Evolutionary conservation across 306 rosid genomes (phyloP).

Genomic region (Medicago arabica): DNA sequence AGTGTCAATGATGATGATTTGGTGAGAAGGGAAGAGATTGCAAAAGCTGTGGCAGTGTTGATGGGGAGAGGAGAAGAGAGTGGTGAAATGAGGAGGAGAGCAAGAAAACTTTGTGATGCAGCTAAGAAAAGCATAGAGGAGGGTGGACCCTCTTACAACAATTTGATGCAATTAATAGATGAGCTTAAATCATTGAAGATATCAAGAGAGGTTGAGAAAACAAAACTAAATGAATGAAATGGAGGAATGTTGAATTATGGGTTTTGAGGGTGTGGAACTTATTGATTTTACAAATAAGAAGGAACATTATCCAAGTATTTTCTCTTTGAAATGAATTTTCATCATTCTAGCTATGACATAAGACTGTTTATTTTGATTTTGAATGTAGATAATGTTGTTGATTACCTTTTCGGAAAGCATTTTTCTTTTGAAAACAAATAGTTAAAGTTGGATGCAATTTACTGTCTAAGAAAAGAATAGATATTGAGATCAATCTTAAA

Average conservation of each 20-base stretch:
- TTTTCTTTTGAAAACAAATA: too few species aligned
- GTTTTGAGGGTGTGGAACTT: not conserved
- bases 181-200: constrained; percentile 40
- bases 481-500: too few species aligned
- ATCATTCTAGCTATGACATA: not conserved
- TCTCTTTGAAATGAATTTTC: not conserved
- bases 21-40: constrained; percentile 36
- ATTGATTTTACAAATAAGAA: not conserved
- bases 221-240: not conserved
- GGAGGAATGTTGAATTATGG: not conserved
- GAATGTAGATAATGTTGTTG: not conserved
- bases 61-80: constrained; percentile 42
- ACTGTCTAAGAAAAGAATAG: too few species aligned
- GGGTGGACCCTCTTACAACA: constrained; percentile 42
- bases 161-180: constrained; percentile 35
- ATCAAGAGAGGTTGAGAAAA: constrained; percentile 18
- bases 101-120: constrained; percentile 35
- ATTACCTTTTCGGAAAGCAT: not conserved
- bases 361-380: not conserved
- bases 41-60: constrained; percentile 23
- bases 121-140: constrained; percentile 24
- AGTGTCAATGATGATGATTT: not conserved
- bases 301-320: not conserved
- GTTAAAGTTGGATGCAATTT: too few species aligned
- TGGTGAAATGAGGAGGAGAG: constrained; percentile 32